Evolutionary conservation across 345 rosid species (phyloP).

Genomic region (Gossypium ekmanianum): DNA sequence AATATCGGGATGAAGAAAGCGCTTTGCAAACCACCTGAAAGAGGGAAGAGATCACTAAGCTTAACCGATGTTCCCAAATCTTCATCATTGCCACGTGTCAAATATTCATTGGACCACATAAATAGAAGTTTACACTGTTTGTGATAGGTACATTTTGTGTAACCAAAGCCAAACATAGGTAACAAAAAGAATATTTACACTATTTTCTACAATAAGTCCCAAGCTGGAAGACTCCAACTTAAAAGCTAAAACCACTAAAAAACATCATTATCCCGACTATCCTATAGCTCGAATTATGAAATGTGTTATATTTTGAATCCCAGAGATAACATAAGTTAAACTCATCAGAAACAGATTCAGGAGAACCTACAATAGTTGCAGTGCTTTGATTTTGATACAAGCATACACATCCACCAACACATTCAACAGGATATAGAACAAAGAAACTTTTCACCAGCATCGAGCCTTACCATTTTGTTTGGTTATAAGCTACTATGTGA

Average conservation of each 20-base stretch:
- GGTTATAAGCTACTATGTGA: conserved; percentile 90
- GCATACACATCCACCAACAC: neutral
- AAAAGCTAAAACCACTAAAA: neutral
- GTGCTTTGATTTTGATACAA: neutral
- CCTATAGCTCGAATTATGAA: neutral
- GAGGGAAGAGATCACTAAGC: neutral
- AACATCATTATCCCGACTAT: neutral
- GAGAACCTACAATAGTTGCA: neutral
- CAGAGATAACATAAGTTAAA: neutral
- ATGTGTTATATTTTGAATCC: neutral
- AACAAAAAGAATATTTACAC: neutral
- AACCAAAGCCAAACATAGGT: neutral
- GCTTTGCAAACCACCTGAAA: conserved; percentile 97
- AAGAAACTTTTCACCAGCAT: neutral
- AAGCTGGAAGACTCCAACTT: neutral
- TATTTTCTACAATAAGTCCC: neutral
- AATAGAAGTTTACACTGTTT: too few species aligned
- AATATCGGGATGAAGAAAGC: conserved; percentile 89
- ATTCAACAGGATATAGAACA: neutral
- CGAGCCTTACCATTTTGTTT: conserved; percentile 75
- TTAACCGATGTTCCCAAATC: neutral
- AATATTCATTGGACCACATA: too few species aligned
- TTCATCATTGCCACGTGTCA: too few species aligned
- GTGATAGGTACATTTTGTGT: too few species aligned
- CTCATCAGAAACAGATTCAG: neutral